Evolutionary conservation across 116 monocot species (phyloP).

Genomic region (Phalaenopsis hybrid): DNA sequence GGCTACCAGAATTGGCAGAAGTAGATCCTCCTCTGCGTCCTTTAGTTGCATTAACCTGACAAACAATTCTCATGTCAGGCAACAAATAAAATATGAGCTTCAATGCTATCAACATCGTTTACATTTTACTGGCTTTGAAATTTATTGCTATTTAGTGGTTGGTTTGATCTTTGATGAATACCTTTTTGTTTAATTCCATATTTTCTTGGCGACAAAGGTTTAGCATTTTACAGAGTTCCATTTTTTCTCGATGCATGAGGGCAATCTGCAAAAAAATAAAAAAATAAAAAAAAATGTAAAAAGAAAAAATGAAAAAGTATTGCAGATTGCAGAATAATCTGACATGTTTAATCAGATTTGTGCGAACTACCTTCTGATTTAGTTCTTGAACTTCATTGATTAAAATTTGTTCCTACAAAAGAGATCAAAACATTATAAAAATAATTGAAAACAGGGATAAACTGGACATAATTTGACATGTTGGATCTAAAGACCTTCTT

Average conservation of each 20-base stretch:
- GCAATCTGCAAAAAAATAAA: constrained; percentile 23
- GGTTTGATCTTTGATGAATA: neutral
- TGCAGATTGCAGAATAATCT: too few relatives aligned
- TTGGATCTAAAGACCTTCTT: constrained; percentile 25
- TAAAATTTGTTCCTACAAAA: constrained; percentile 29
- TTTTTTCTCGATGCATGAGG: constrained; percentile 36
- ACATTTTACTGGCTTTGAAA: neutral
- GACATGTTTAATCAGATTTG: neutral
- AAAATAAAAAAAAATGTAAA: neutral
- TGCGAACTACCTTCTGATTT: constrained; percentile 22
- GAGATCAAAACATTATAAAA: neutral
- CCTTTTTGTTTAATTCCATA: constrained; percentile 36
- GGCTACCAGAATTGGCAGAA: neutral
- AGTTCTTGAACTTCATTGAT: constrained; percentile 24
- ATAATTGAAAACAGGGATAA: neutral
- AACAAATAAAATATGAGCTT: neutral
- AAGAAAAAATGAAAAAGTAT: neutral
- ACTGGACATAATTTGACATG: neutral
- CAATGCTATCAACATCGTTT: neutral
- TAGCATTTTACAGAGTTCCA: constrained; percentile 37
- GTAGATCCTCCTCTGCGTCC: constrained; percentile 6
- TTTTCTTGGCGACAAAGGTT: constrained; percentile 28
- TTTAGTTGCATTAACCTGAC: constrained; percentile 31
- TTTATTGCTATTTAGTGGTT: neutral
- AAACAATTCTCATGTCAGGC: constrained; percentile 6